Evolutionary conservation across 2,329 filamentous ascomycete species (phyloP).

Genomic region (Pezizomycotina sp.): DNA sequence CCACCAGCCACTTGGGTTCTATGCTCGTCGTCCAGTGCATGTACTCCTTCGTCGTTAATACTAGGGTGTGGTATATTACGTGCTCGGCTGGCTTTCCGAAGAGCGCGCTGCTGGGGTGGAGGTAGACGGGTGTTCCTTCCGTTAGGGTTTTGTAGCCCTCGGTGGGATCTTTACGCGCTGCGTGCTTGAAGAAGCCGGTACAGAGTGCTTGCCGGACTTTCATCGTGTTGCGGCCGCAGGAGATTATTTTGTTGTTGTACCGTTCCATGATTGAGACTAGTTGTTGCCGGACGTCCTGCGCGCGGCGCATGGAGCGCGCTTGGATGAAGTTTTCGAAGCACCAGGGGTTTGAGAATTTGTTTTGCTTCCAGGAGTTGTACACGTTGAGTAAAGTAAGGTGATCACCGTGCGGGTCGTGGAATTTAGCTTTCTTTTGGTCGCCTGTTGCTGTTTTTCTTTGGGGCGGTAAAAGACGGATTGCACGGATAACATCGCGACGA

Average conservation of each 20-base stretch:
- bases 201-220: conserved; percentile 81
- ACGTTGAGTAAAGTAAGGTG: conserved; percentile 91
- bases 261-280: conserved; percentile 86
- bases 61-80: conserved; percentile 81
- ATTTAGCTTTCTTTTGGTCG: conserved; percentile 94
- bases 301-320: conserved; percentile 69
- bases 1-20: conserved; percentile 84
- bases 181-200: conserved; percentile 87
- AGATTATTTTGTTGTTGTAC: conserved; percentile 65
- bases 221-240: conserved; percentile 73
- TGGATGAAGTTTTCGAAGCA: conserved; percentile 98
- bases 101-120: conserved; percentile 79
- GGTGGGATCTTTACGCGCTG: conserved; percentile 82
- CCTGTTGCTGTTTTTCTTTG: conserved; percentile 90
- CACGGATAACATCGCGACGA: conserved; percentile 85
- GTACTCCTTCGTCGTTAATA: conserved; percentile 92
- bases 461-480: conserved; percentile 83
- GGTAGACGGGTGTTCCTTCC: conserved; percentile 83
- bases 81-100: conserved; percentile 95
- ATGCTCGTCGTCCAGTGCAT: conserved; percentile 91
- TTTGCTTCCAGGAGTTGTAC: conserved; percentile 90
- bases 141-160: conserved; percentile 97
- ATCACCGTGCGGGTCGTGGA: conserved; percentile 87
- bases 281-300: conserved; percentile 83
- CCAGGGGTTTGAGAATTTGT: conserved; percentile 70